Evolutionary conservation across 306 rosid genomes (phyloP).

Genomic region (Purshia tridentata): DNA sequence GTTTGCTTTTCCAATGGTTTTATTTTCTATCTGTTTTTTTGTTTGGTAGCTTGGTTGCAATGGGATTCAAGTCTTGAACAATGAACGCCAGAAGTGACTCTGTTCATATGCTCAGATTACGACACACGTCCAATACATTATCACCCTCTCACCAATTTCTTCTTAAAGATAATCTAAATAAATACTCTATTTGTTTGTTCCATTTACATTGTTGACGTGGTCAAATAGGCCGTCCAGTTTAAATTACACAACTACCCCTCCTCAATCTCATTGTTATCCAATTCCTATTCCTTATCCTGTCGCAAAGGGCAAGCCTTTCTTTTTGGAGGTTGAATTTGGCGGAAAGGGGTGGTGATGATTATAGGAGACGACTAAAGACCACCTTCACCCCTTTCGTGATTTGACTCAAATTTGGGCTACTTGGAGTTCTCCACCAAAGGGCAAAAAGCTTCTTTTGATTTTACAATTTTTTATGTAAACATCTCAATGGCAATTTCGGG

Average conservation of each 20-base stretch:
- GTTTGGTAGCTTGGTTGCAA: background rate
- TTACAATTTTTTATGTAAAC: no score
- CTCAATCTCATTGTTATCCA: no score
- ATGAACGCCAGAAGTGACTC: background rate
- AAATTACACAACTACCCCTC: background rate
- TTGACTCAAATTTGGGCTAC: constrained; percentile 21
- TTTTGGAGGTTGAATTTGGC: background rate
- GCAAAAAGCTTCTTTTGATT: background rate
- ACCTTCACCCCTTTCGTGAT: background rate
- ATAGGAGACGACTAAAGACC: background rate
- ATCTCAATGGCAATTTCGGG: no score
- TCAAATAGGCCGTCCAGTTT: background rate
- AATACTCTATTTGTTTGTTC: background rate
- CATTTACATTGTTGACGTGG: constrained; percentile 9
- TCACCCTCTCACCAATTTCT: background rate
- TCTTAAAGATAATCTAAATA: constrained; percentile 21
- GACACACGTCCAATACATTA: constrained; percentile 14
- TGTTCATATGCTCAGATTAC: background rate
- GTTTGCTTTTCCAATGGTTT: background rate
- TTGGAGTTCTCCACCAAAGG: constrained; percentile 1
- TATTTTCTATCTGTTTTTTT: background rate
- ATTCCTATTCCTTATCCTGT: background rate
- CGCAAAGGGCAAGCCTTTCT: background rate
- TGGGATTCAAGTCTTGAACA: background rate
- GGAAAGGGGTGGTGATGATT: background rate